phyloP scores from a whole-genome alignment of 192 early-diverging fungal genomes.

The Phycomyces nitens region DNA sequence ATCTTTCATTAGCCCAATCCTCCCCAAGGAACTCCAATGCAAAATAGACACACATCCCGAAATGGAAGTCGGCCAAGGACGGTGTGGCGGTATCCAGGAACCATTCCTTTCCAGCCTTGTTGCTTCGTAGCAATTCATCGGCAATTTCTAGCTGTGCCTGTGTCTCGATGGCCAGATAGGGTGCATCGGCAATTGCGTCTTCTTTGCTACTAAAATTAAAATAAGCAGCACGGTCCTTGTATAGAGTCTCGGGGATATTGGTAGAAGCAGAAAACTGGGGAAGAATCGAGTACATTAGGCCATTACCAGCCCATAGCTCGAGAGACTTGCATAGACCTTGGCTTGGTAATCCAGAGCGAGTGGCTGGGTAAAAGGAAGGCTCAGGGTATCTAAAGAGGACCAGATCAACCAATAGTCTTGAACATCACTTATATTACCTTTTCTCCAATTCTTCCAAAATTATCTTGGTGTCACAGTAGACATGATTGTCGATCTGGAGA shows the following conservation, averaged over 20 bases:
- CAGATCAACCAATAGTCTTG: no score
- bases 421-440: no score
- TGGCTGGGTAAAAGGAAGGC: constrained; percentile 20
- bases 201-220: neutral
- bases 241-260: neutral
- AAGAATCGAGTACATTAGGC: neutral
- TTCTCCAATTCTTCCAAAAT: constrained; percentile 22
- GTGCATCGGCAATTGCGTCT: neutral
- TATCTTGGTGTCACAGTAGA: constrained; percentile 26
- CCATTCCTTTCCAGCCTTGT: constrained; percentile 8
- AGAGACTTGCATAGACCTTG: constrained; percentile 1
- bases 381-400: constrained; percentile 16
- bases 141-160: constrained; percentile 9
- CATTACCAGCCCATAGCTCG: constrained; percentile 3
- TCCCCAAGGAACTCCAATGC: neutral
- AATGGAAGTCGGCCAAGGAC: constrained; percentile 17
- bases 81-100: constrained; percentile 7
- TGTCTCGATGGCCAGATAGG: neutral
- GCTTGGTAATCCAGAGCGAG: neutral
- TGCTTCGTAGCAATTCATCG: neutral
- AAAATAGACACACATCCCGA: constrained; percentile 12
- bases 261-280: neutral
- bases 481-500: constrained; percentile 25
- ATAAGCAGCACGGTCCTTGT: neutral
- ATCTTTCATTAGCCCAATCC: neutral